phyloP scores from a whole-genome alignment of 2,329 filamentous ascomycete species.

The Aspergillus sp. region DNA sequence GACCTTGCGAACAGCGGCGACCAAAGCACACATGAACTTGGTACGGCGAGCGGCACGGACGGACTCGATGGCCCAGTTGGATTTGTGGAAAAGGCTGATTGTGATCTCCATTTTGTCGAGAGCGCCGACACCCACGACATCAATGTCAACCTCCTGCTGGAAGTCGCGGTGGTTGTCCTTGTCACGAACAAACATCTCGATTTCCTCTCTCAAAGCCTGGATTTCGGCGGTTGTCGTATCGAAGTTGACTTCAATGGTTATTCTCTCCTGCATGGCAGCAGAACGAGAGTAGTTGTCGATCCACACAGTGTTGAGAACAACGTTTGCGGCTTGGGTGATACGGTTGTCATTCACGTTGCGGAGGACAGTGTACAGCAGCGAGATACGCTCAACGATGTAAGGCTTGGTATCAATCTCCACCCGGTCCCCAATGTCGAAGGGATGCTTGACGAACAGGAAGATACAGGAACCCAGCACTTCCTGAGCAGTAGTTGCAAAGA shows the following conservation, averaged over 20 bases:
- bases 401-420: slow-evolving; percentile 72
- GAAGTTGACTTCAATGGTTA: slow-evolving; percentile 78
- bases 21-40: slow-evolving; percentile 95
- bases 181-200: slow-evolving; percentile 78
- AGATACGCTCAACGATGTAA: slow-evolving; percentile 89
- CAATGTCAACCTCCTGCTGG: slow-evolving; percentile 76
- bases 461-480: slow-evolving; percentile 98
- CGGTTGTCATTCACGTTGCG: slow-evolving; percentile 79
- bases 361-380: slow-evolving; percentile 89
- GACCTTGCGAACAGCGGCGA: slow-evolving; percentile 79
- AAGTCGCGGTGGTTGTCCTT: slow-evolving; percentile 91
- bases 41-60: slow-evolving; percentile 78
- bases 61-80: slow-evolving; percentile 84
- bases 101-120: slow-evolving; percentile 85
- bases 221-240: slow-evolving; percentile 89
- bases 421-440: slow-evolving; percentile 92
- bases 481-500: slow-evolving; percentile 87
- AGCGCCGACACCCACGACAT: slow-evolving; percentile 75
- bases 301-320: slow-evolving; percentile 87
- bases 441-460: slow-evolving; percentile 98
- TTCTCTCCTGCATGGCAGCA: slow-evolving; percentile 84
- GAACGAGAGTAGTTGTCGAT: slow-evolving; percentile 91
- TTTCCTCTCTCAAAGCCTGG: slow-evolving; percentile 77
- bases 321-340: slow-evolving; percentile 81
- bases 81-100: slow-evolving; percentile 87